A percentile compares a stretch with the other conserved stretches of the same genome.
Evolutionary conservation across 176 grass and related monocot species (phyloP).

Genomic region (Puccinellia tenuiflora): DNA sequence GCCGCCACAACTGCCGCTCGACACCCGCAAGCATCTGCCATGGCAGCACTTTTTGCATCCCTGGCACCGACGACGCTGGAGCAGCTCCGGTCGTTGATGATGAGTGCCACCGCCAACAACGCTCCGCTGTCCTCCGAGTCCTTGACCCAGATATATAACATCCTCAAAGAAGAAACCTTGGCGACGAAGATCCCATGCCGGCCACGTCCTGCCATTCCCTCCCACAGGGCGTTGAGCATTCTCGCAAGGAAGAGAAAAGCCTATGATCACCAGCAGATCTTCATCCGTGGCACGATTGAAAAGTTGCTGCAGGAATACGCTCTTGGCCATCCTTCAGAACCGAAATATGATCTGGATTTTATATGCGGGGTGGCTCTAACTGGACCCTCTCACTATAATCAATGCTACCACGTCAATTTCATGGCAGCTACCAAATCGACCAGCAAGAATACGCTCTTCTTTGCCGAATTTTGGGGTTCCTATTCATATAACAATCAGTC

Average conservation of each 20-base stretch:
- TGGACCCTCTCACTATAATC: background rate
- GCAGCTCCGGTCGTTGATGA: background rate
- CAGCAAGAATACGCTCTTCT: background rate
- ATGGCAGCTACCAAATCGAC: no score
- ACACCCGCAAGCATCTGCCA: background rate
- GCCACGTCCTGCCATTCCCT: background rate
- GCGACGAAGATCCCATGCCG: no score
- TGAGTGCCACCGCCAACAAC: background rate
- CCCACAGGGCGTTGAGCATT: background rate
- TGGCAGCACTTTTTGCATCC: background rate
- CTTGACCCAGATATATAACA: no score
- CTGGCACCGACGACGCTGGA: background rate
- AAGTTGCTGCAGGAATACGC: background rate
- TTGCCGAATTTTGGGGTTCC: background rate
- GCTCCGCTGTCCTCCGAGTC: background rate
- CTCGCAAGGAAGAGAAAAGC: background rate
- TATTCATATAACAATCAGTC: background rate
- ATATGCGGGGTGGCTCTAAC: background rate
- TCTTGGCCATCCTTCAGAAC: background rate
- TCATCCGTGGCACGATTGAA: background rate
- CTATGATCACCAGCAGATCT: background rate
- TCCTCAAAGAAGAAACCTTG: no score
- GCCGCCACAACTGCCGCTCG: background rate
- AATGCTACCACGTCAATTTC: no score
- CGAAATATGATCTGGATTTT: background rate